These are phyloP conservation scores for Ceratocystis colombiana DNA, from an alignment of 2,329 filamentous ascomycete genomes.

Conservation along the genomic window DNA sequence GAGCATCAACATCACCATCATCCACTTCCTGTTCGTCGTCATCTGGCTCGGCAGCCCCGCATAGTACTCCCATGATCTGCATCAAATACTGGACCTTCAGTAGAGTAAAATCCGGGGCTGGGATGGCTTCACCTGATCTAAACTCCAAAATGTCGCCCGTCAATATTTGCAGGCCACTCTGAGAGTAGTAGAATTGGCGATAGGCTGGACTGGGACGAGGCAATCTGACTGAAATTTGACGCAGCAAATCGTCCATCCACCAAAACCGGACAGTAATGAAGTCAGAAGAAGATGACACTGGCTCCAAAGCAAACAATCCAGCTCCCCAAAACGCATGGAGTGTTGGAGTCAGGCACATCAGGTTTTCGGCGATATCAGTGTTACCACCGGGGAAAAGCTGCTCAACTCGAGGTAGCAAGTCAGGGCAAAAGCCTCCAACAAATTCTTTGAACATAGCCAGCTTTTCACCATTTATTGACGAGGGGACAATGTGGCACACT, in stretches of 20 bases:
- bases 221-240: neutral
- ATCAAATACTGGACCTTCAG: neutral
- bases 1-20: neutral
- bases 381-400: accelerated
- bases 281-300: neutral
- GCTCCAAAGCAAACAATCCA: neutral
- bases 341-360: no score
- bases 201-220: accelerated
- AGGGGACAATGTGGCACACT: no score
- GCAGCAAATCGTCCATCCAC: neutral
- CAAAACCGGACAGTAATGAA: neutral
- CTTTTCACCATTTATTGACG: no score
- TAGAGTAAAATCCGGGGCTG: neutral
- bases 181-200: no score
- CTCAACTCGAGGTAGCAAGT: no score
- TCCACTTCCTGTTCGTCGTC: neutral
- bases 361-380: no score
- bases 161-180: no score
- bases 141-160: no score
- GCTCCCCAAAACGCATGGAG: no score
- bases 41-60: neutral
- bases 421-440: no score
- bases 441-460: no score
- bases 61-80: neutral
- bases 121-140: neutral